Percentiles rank a stretch among this genome's conserved stretches.
These are phyloP conservation scores for Turritis glabra DNA, from an alignment of 345 rosid genomes.

Conservation along the genomic window DNA sequence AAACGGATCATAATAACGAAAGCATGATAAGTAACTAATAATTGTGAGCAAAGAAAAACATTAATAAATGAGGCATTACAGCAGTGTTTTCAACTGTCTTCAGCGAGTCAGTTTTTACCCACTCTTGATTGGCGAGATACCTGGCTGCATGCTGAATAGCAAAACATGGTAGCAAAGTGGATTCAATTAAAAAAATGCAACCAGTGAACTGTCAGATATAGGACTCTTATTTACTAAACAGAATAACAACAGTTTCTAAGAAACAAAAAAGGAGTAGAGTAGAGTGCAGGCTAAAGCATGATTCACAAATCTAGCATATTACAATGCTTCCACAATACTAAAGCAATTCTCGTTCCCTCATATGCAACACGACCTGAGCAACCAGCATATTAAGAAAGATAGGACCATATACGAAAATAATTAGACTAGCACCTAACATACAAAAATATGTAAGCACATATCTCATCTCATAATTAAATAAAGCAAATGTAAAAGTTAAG, in stretches of 20 bases:
- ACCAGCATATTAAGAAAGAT: conserved; percentile 22
- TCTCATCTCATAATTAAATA: conserved; percentile 13
- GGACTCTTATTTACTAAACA: conserved; percentile 5
- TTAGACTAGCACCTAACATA: conserved; percentile 3
- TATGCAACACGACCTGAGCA: conserved; percentile 21
- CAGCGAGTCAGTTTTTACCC: conserved; percentile 95
- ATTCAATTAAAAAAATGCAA: background rate
- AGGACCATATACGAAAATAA: conserved; percentile 17
- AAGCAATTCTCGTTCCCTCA: conserved; percentile 6
- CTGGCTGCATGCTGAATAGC: conserved; percentile 90
- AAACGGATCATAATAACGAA: conserved; percentile 33
- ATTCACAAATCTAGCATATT: conserved; percentile 19
- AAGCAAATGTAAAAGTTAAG: background rate
- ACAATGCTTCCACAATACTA: conserved; percentile 23
- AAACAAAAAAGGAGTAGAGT: background rate
- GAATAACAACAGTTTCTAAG: background rate
- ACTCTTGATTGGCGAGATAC: conserved; percentile 98
- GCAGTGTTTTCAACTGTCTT: conserved; percentile 98
- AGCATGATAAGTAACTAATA: conserved; percentile 16
- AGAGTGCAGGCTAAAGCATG: conserved; percentile 12
- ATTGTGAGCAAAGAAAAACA: conserved; percentile 1
- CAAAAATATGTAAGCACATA: conserved; percentile 11
- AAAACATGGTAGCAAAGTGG: conserved; percentile 29
- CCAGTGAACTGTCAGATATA: conserved; percentile 13
- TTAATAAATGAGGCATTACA: conserved; percentile 51